Evolutionary conservation across 2,329 filamentous ascomycete species (phyloP).

Genomic region (Verticillium tricorpus): DNA sequence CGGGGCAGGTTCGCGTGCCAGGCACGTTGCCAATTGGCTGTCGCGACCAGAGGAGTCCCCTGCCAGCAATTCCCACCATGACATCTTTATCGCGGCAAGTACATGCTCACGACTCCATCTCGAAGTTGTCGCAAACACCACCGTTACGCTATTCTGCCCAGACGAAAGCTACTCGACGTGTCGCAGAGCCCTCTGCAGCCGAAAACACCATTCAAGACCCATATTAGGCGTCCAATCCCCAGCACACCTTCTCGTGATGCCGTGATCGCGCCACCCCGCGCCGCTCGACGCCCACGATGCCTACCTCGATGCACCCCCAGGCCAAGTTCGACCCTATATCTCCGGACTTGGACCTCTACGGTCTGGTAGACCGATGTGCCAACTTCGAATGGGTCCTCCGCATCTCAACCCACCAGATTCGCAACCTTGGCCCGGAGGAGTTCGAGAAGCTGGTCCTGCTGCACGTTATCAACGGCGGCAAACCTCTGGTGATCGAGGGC

Average conservation of each 20-base stretch:
- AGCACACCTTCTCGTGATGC: not conserved
- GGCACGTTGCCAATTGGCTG: too few relatives aligned
- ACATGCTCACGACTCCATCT: not conserved
- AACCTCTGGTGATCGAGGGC: constrained; percentile 85
- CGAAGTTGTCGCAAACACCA: not conserved
- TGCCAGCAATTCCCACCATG: not conserved
- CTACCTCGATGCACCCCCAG: constrained; percentile 67
- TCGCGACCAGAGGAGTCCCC: too few relatives aligned
- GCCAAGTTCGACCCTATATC: constrained; percentile 90
- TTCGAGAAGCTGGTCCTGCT: constrained; percentile 83
- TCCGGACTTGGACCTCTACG: constrained; percentile 73
- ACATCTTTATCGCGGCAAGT: not conserved
- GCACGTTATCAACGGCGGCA: constrained; percentile 80
- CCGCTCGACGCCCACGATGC: constrained; percentile 53
- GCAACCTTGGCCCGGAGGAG: constrained; percentile 67
- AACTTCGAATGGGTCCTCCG: constrained; percentile 87
- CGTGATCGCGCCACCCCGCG: not conserved
- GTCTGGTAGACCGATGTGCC: constrained; percentile 69
- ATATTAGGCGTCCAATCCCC: not conserved
- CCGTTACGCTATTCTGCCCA: not conserved
- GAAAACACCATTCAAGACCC: not conserved
- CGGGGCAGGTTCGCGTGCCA: too few relatives aligned
- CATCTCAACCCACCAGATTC: constrained; percentile 74
- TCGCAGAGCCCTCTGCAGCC: not conserved
- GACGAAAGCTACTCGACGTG: not conserved